Evolutionary conservation across 1,284 basidiomycete genomes (phyloP), one percentile per base, ranked within the genome.

Genomic region (Apiotrichum laibachii): DNA sequence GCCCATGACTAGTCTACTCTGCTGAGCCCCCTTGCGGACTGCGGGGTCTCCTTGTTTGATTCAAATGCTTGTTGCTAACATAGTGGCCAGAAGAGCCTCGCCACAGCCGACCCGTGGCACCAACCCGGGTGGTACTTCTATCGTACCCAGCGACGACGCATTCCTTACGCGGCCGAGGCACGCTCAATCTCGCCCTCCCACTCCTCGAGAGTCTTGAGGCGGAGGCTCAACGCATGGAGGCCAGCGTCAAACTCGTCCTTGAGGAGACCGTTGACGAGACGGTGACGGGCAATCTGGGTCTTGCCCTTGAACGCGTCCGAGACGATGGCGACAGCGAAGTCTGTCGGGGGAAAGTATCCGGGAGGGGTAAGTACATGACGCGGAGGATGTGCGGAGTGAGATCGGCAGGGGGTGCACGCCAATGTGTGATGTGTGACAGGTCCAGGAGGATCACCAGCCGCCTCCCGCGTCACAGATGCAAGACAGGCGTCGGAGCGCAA

Each of bases 181-280:
- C 34, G 45, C 21, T 55, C 40, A 21, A 22, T 57, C 44, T 77
- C 74, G 61, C 69, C 69, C 52, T 76, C 71, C 69, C 73, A 76
- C 61, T 80, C 78, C 56, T 73, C 70, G 6, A 76, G 76, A 13
- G 75, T 77, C 67, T 76, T 77, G 45, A 78, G 56, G 42, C 72
- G 67, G 52, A 80, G 55, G 60, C 75, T 77, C 51, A 80, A 63
- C 0, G 78, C 78, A 53, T 80, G 78, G 43, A 80, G 56, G n/a
- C 78, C 78, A 42, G 68, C 63, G 50, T 76, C 73, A 52, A 80
- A 80, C 56, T 80, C 77, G 12, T 78, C 76, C 62, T 76, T 76
- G 31, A 80, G 63, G 12, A 78, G 59, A 1, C 56, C 55, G 62
- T 80, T 80, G 50, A 80, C 76, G 45, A 77, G 61, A n/a, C 78